A percentile compares a stretch with the other conserved stretches of the same genome.
Evolutionary conservation across 2,329 filamentous ascomycete species (phyloP).

Genomic region (Ascochyta fabae): DNA sequence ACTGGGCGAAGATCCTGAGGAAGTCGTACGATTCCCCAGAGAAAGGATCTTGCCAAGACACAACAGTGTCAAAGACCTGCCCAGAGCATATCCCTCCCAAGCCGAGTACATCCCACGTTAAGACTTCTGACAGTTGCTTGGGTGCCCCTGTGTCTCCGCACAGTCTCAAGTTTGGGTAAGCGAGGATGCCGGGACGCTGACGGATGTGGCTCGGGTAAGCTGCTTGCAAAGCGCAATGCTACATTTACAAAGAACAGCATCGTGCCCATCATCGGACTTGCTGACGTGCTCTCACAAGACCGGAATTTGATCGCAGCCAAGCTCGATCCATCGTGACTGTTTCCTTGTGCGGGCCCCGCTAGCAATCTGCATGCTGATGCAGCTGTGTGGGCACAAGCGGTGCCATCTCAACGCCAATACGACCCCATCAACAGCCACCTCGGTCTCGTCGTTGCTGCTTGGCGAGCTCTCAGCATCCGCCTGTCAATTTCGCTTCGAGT

Average conservation of each 20-base stretch:
- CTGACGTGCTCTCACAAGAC: background rate
- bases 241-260: background rate
- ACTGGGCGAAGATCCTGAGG: slow-evolving; percentile 3
- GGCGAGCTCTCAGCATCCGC: slow-evolving; percentile 7
- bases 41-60: slow-evolving; percentile 24
- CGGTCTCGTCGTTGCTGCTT: slow-evolving; percentile 12
- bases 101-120: slow-evolving; percentile 4
- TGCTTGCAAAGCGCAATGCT: slow-evolving; percentile 9
- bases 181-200: slow-evolving; percentile 1
- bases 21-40: slow-evolving; percentile 16
- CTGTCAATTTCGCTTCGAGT: slow-evolving; percentile 5
- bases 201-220: slow-evolving; percentile 2
- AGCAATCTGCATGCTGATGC: slow-evolving; percentile 6
- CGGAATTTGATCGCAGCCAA: background rate
- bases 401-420: background rate
- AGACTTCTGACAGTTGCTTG: slow-evolving; percentile 23
- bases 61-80: slow-evolving; percentile 3
- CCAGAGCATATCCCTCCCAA: slow-evolving; percentile 4
- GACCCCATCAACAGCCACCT: background rate
- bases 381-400: slow-evolving; percentile 1
- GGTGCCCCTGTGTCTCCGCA: slow-evolving; percentile 6
- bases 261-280: background rate
- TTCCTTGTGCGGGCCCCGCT: slow-evolving; percentile 4
- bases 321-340: background rate
- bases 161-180: slow-evolving; percentile 8